phyloP scores from a whole-genome alignment of 2,329 filamentous ascomycete species.

The Nemania sp. region DNA sequence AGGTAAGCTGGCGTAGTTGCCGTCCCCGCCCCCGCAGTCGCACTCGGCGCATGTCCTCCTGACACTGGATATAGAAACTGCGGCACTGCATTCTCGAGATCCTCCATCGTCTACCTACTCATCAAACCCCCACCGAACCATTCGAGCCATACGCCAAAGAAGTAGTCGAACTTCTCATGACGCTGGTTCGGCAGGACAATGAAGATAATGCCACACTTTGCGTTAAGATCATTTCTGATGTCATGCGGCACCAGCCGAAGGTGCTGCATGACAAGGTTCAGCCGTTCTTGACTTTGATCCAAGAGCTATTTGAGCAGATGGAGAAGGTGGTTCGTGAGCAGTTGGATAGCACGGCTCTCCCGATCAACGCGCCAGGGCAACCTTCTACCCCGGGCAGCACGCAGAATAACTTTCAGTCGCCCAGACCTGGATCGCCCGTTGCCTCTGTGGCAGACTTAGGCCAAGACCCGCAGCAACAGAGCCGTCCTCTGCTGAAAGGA shows the following conservation, averaged over 20 bases:
- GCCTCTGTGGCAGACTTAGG: constrained; percentile 80
- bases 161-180: constrained; percentile 88
- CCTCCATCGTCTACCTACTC: constrained; percentile 77
- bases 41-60: constrained; percentile 17
- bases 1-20: constrained; percentile 58
- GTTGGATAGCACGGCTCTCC: constrained; percentile 74
- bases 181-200: constrained; percentile 86
- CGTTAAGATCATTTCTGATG: constrained; percentile 97
- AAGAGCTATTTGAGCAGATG: constrained; percentile 95
- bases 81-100: constrained; percentile 94
- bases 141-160: constrained; percentile 88
- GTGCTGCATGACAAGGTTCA: constrained; percentile 79
- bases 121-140: constrained; percentile 72
- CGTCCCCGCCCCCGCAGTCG: background rate
- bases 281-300: constrained; percentile 85
- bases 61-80: constrained; percentile 64
- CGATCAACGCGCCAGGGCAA: constrained; percentile 56
- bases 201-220: constrained; percentile 99
- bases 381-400: constrained; percentile 69
- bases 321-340: constrained; percentile 93
- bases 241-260: constrained; percentile 90
- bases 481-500: constrained; percentile 79
- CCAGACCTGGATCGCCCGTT: constrained; percentile 86
- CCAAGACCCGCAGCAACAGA: constrained; percentile 79
- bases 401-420: constrained; percentile 79